Evolutionary conservation across 106 monocot species (phyloP).

Genomic region (Allium fistulosum): DNA sequence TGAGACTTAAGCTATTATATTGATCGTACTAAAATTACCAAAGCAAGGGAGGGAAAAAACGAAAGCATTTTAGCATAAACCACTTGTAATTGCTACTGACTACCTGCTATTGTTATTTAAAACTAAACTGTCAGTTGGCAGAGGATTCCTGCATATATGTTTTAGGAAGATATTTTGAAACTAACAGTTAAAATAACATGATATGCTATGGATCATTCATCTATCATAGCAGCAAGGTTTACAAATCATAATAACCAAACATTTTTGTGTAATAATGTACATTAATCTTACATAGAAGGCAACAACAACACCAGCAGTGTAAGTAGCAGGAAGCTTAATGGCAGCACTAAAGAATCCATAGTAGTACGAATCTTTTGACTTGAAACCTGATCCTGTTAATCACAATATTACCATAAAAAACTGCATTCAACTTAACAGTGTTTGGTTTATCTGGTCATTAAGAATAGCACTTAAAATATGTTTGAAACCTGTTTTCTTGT

Average conservation of each 20-base stretch:
- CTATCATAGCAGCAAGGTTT: too few species aligned
- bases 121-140: slow-evolving; percentile 1
- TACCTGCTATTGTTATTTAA: slow-evolving; percentile 3
- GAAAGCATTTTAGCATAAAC: too few species aligned
- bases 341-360: slow-evolving; percentile 55
- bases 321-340: slow-evolving; percentile 36
- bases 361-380: slow-evolving; percentile 20
- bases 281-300: slow-evolving; percentile 44
- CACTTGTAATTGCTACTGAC: too few species aligned
- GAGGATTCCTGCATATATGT: not conserved
- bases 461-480: too few species aligned
- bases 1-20: too few species aligned
- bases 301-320: slow-evolving; percentile 50
- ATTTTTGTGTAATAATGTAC: too few species aligned
- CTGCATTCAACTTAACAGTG: not conserved
- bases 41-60: too few species aligned
- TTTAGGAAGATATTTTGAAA: too few species aligned
- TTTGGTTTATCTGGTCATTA: slow-evolving; percentile 1
- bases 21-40: too few species aligned
- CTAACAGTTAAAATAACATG: too few species aligned
- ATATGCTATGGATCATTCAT: too few species aligned
- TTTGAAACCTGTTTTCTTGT: slow-evolving; percentile 1
- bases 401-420: not conserved
- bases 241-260: too few species aligned
- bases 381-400: slow-evolving; percentile 32